phyloP scores from a whole-genome alignment of 306 rosid species.

The Acacia melanoxylon region DNA sequence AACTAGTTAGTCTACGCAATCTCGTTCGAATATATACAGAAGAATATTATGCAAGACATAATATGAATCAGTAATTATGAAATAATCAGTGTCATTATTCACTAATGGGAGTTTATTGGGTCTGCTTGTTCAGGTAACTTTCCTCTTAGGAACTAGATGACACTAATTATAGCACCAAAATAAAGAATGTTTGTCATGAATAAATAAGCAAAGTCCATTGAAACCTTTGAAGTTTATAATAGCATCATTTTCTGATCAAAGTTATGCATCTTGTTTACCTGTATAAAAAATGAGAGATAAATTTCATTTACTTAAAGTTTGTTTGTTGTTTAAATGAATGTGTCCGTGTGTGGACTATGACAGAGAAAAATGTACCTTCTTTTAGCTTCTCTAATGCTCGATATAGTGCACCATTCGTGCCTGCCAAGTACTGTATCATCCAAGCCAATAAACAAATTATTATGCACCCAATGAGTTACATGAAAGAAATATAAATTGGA shows the following conservation, averaged over 20 bases:
- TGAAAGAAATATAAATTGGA: not conserved
- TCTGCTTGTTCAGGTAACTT: not conserved
- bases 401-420: constrained; percentile 29
- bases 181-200: not conserved
- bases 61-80: not conserved
- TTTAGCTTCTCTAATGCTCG: constrained; percentile 68
- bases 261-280: not conserved
- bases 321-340: not conserved
- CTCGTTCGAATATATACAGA: not conserved
- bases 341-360: not conserved
- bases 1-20: constrained; percentile 30
- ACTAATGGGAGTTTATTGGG: not conserved
- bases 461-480: constrained; percentile 6
- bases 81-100: not conserved
- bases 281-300: not conserved
- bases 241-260: not conserved
- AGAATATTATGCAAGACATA: not conserved
- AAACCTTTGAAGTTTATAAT: not conserved
- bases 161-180: not conserved
- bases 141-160: not conserved
- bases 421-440: constrained; percentile 50
- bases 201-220: not conserved
- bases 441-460: constrained; percentile 32
- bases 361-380: constrained; percentile 59
- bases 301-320: not conserved